Evolutionary conservation across 1,284 basidiomycete genomes (phyloP), one percentile per base, ranked within the genome.

Genomic region (Leccinum olivaceoglutinosum): DNA sequence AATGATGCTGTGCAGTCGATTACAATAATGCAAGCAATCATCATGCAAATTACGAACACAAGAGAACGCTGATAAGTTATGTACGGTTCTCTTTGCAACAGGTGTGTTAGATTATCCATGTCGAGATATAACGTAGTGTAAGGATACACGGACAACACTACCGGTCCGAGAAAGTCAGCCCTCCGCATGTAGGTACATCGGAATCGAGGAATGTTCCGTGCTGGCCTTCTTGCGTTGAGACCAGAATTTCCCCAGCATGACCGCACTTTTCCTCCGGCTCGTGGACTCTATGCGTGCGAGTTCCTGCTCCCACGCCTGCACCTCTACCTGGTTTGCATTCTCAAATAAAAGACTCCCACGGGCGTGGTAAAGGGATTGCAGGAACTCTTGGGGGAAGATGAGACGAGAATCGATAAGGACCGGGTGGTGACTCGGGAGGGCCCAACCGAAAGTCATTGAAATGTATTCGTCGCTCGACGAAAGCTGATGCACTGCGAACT

Each of bases 301-400:
- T 77, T 92, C 89, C 70, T 85, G 83, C 74, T 92, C 90, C 90
- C 90, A 92, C 65, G 86, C 89, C 63, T 80, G 78, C 68, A 88
- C 80, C 32, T 83, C 71, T 41, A 68, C 63, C 36, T 71, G 68
- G 58, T 78, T 77, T 29, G 75, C 75, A 29, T 62, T 65, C 56
- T 73, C 72, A n/a, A 68, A 66, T 53, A 69, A 62, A 56, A 71
- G 65, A 62, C 65, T 67, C 4, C 55, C 67, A 14, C 49, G 65
- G 6, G 59, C 38, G 18, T 65, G 64, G 51, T 25, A 25, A 25
- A 25, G 12, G 63, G 62, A 55, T 63, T 64, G 10, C 68, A 59
- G 34, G 63, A 61, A 53, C 59, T 62, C 70, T 70, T 39, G 63
- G 55, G 41, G 62, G 63, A 65, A 70, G 61, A 58, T 64, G 56